phyloP scores from a whole-genome alignment of 495 filamentous ascomycete genomes.

The Cenococcum geophilum region DNA sequence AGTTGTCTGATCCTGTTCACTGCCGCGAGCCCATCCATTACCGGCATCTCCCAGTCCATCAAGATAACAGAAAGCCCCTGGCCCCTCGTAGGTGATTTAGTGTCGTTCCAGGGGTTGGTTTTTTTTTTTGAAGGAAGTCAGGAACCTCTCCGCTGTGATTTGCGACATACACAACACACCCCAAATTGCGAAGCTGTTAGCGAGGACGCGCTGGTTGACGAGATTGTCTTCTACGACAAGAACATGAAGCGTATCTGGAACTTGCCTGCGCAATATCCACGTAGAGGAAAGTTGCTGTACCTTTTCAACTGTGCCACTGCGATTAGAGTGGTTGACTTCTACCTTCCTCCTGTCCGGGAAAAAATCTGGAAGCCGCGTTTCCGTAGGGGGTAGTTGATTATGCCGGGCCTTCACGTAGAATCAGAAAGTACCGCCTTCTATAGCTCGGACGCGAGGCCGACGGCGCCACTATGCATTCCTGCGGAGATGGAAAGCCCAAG shows the following conservation, averaged over 20 bases:
- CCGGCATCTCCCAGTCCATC: constrained; percentile 40
- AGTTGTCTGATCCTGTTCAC: constrained; percentile 29
- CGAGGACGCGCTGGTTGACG: constrained; percentile 36
- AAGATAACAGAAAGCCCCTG: constrained; percentile 27
- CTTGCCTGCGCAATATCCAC: not conserved
- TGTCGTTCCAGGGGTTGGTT: constrained; percentile 14
- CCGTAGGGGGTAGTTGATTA: not conserved
- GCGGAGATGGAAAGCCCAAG: constrained; percentile 37
- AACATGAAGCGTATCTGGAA: constrained; percentile 13
- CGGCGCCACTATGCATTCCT: constrained; percentile 36
- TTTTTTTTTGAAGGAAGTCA: constrained; percentile 23
- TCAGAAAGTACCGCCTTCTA: constrained; percentile 33
- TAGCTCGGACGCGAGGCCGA: constrained; percentile 34
- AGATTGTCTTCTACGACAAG: constrained; percentile 37
- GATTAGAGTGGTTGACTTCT: not conserved
- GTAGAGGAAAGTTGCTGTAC: not conserved
- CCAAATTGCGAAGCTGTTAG: constrained; percentile 30
- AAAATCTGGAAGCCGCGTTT: not conserved
- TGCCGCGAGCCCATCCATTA: constrained; percentile 34
- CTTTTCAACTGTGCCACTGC: not conserved
- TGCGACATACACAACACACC: constrained; percentile 32
- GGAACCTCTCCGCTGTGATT: constrained; percentile 37
- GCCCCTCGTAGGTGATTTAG: not conserved
- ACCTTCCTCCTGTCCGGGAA: not conserved
- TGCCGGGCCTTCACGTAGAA: constrained; percentile 35